These are phyloP conservation scores for Quercus gilva DNA, from an alignment of 306 rosid genomes.

Conservation along the genomic window DNA sequence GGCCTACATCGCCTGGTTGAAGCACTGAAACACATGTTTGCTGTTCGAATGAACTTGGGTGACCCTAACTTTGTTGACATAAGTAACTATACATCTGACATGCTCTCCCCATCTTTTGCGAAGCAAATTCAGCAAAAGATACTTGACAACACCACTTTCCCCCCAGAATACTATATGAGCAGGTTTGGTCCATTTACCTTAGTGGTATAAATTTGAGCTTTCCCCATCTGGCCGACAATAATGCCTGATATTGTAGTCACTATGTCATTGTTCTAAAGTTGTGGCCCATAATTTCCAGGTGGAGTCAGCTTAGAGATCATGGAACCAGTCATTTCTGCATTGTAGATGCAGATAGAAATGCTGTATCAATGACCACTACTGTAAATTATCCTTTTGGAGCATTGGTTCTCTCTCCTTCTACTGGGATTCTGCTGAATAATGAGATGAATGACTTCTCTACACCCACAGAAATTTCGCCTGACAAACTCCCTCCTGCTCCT, in stretches of 20 bases:
- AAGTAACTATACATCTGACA: slow-evolving; percentile 30
- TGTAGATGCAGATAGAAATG: slow-evolving; percentile 87
- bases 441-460: slow-evolving; percentile 90
- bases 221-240: slow-evolving; percentile 5
- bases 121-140: slow-evolving; percentile 53
- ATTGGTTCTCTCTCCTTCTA: slow-evolving; percentile 72
- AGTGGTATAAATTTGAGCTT: slow-evolving; percentile 18
- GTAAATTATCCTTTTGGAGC: slow-evolving; percentile 71
- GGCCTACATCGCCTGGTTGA: slow-evolving; percentile 83
- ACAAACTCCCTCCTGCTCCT: slow-evolving; percentile 80
- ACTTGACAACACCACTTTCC: slow-evolving; percentile 81
- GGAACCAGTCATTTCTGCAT: slow-evolving; percentile 94
- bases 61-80: slow-evolving; percentile 72
- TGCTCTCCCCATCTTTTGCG: slow-evolving; percentile 81
- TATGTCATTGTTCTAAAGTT: background rate
- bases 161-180: slow-evolving; percentile 71
- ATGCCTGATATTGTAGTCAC: background rate
- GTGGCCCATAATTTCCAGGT: slow-evolving; percentile 43
- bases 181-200: slow-evolving; percentile 39
- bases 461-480: slow-evolving; percentile 59
- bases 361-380: slow-evolving; percentile 73
- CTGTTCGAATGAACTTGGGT: slow-evolving; percentile 86
- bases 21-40: slow-evolving; percentile 78
- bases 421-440: slow-evolving; percentile 82
- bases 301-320: slow-evolving; percentile 91